Percentiles rank a stretch among this genome's conserved stretches.
These are phyloP conservation scores for Pseudogymnoascus pannorum DNA, from an alignment of 2,329 filamentous ascomycete genomes.

Conservation along the genomic window DNA sequence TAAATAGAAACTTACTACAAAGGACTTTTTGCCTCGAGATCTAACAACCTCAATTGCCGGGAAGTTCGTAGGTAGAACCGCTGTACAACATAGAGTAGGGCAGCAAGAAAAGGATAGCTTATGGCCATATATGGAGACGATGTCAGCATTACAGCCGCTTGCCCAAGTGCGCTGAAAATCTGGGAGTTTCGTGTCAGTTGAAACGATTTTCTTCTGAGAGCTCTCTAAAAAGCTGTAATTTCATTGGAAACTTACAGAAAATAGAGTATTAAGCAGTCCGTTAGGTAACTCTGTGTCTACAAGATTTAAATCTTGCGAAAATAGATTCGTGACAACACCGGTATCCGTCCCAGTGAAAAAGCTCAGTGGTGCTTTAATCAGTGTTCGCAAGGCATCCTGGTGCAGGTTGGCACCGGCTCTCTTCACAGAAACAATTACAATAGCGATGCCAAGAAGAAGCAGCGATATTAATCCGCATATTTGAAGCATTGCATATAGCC, in stretches of 20 bases:
- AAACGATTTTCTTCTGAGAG: too few species aligned
- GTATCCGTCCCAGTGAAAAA: slow-evolving; percentile 39
- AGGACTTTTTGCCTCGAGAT: slow-evolving; percentile 35
- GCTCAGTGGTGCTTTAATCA: slow-evolving; percentile 30
- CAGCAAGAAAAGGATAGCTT: slow-evolving; percentile 8
- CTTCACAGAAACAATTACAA: slow-evolving; percentile 20
- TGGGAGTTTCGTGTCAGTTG: background rate
- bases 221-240: background rate
- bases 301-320: slow-evolving; percentile 35
- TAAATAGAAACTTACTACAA: slow-evolving; percentile 27
- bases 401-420: slow-evolving; percentile 23
- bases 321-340: slow-evolving; percentile 39
- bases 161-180: background rate
- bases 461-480: slow-evolving; percentile 21
- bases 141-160: slow-evolving; percentile 1
- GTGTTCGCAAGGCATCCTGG: slow-evolving; percentile 17
- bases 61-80: slow-evolving; percentile 39
- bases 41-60: slow-evolving; percentile 38
- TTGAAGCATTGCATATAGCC: slow-evolving; percentile 25
- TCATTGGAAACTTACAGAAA: slow-evolving; percentile 10
- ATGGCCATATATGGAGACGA: slow-evolving; percentile 7
- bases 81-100: slow-evolving; percentile 21
- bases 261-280: slow-evolving; percentile 12
- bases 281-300: slow-evolving; percentile 18
- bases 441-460: slow-evolving; percentile 16